Evolutionary conservation across 306 rosid genomes (phyloP).

Genomic region (Neltuma alba): DNA sequence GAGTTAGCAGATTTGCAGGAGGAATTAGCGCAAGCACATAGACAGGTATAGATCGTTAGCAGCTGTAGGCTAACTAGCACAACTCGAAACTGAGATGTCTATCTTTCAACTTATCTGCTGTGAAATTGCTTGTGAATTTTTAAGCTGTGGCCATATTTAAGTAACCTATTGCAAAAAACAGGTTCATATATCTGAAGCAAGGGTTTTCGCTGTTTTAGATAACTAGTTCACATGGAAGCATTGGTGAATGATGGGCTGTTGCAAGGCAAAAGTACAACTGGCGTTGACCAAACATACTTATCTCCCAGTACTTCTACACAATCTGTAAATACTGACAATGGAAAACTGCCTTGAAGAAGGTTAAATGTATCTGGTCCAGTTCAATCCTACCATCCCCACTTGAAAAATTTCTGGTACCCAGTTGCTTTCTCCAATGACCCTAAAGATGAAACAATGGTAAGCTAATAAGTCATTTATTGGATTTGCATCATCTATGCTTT

Average conservation of each 20-base stretch:
- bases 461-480: too few relatives aligned
- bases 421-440: conserved; percentile 80
- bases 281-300: conserved; percentile 53
- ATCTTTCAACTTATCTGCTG: not conserved
- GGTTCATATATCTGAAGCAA: conserved; percentile 97
- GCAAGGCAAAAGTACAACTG: conserved; percentile 56
- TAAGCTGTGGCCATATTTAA: conserved; percentile 13
- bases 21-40: conserved; percentile 83
- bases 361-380: conserved; percentile 92
- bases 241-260: conserved; percentile 85
- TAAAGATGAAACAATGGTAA: conserved; percentile 89
- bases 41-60: conserved; percentile 57
- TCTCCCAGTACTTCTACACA: conserved; percentile 64
- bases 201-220: conserved; percentile 89
- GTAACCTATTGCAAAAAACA: conserved; percentile 48
- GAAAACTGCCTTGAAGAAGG: conserved; percentile 54
- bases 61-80: not conserved
- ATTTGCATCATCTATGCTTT: not conserved
- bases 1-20: conserved; percentile 90
- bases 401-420: conserved; percentile 99
- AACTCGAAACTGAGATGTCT: conserved; percentile 17
- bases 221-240: conserved; percentile 97
- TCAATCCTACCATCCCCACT: conserved; percentile 76
- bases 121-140: conserved; percentile 1
- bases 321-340: conserved; percentile 38